Percentiles rank a stretch among this genome's conserved stretches.
Conservation (phyloP, 306 rosid genomes). For the Medicago ruthenica region DNA sequence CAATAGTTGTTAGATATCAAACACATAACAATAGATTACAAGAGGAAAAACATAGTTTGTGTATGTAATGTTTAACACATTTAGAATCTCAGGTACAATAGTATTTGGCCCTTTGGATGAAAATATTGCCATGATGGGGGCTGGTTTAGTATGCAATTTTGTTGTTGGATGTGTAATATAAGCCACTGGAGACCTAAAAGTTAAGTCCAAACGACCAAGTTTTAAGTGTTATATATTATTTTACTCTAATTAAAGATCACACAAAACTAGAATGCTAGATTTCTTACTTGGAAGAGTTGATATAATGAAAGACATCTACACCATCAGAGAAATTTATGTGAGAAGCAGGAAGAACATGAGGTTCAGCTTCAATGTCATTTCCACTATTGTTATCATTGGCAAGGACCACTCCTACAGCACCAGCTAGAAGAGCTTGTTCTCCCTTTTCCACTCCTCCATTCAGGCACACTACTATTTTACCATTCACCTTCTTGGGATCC, state of each 20-base stretch:
- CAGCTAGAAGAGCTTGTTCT: slow-evolving; percentile 73
- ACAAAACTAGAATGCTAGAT: slow-evolving; percentile 7
- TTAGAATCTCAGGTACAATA: slow-evolving; percentile 77
- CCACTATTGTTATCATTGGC: slow-evolving; percentile 63
- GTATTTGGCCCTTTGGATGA: slow-evolving; percentile 88
- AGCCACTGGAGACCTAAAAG: slow-evolving; percentile 66
- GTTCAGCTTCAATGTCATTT: slow-evolving; percentile 80
- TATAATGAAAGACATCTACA: slow-evolving; percentile 49
- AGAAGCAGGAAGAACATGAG: slow-evolving; percentile 87
- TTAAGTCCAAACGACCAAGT: slow-evolving; percentile 13
- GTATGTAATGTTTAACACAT: slow-evolving; percentile 51
- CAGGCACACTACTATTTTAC: slow-evolving; percentile 81
- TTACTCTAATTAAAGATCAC: not conserved
- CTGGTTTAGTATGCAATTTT: slow-evolving; percentile 66
- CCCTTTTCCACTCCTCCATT: slow-evolving; percentile 92
- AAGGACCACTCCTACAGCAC: slow-evolving; percentile 90
- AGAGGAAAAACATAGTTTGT: not conserved
- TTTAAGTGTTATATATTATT: no score
- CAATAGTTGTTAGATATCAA: slow-evolving; percentile 5
- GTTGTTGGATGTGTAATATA: slow-evolving; percentile 70
- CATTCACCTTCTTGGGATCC: slow-evolving; percentile 78
- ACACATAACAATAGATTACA: slow-evolving; percentile 7
- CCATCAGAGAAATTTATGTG: slow-evolving; percentile 73
- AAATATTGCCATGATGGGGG: slow-evolving; percentile 93
- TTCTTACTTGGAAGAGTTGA: slow-evolving; percentile 76